These are phyloP conservation scores for Chalara sp. DNA, from an alignment of 2,329 filamentous ascomycete genomes.

Conservation along the genomic window DNA sequence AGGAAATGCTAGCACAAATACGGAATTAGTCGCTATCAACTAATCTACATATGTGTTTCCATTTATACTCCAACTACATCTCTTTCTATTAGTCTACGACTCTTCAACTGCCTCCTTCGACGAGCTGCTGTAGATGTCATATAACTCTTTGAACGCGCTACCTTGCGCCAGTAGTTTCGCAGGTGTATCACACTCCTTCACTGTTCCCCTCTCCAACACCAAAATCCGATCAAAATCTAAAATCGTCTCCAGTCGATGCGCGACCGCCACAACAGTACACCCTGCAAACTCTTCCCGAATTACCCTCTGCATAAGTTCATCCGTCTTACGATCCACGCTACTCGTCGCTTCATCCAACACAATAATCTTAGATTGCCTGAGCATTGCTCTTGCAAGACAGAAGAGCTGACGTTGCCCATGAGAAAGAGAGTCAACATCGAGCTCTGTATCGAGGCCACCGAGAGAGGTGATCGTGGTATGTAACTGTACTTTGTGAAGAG, in stretches of 20 bases:
- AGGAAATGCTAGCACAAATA: too few relatives aligned
- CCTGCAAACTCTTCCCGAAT: constrained; percentile 45
- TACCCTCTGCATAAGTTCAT: constrained; percentile 47
- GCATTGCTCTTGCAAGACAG: constrained; percentile 38
- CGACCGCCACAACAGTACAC: constrained; percentile 43
- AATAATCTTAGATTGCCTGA: constrained; percentile 32
- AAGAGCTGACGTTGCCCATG: constrained; percentile 44
- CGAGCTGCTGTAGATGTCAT: neutral
- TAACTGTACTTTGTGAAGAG: constrained; percentile 36
- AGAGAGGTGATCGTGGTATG: constrained; percentile 12
- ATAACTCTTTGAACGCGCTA: neutral
- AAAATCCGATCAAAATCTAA: constrained; percentile 32
- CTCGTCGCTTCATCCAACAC: constrained; percentile 37
- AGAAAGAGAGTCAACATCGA: constrained; percentile 60
- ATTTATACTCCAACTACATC: too few relatives aligned
- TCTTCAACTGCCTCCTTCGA: too few relatives aligned
- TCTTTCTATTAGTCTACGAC: too few relatives aligned
- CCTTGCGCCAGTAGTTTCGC: neutral
- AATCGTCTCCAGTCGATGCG: constrained; percentile 36
- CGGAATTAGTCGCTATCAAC: too few relatives aligned
- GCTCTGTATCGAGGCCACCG: constrained; percentile 20
- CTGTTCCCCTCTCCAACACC: constrained; percentile 2
- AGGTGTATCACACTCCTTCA: constrained; percentile 1
- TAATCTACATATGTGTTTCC: too few relatives aligned
- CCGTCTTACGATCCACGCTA: constrained; percentile 50